phyloP scores from a whole-genome alignment of 768 basidiomycete genomes.

The Jaapia argillacea region DNA sequence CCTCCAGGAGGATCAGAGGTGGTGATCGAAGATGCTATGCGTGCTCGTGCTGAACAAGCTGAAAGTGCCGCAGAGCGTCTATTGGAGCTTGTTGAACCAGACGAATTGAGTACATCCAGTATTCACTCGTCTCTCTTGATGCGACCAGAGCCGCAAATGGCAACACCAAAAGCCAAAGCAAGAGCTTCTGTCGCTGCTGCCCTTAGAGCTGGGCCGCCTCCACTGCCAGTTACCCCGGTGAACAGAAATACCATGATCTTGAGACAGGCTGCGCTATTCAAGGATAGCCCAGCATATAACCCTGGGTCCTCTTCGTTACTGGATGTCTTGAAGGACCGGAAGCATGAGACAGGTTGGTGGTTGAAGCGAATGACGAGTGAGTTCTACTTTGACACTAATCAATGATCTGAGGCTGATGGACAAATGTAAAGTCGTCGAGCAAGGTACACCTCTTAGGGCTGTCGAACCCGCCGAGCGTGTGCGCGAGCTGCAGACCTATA shows the following conservation, averaged over 20 bases:
- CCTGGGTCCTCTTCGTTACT: conserved; percentile 41
- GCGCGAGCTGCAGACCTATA: conserved; percentile 43
- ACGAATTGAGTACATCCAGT: conserved; percentile 48
- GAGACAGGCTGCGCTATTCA: conserved; percentile 69
- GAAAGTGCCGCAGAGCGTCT: conserved; percentile 87
- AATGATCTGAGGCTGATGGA: not conserved
- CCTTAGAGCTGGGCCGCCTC: conserved; percentile 17
- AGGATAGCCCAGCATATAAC: conserved; percentile 66
- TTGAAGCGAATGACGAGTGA: conserved; percentile 61
- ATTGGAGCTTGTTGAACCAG: conserved; percentile 77
- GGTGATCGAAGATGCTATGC: conserved; percentile 74
- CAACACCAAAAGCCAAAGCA: conserved; percentile 30
- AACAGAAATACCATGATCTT: conserved; percentile 48
- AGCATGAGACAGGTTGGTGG: conserved; percentile 80
- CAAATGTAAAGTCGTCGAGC: conserved; percentile 35
- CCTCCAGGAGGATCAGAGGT: conserved; percentile 34
- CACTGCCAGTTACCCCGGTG: conserved; percentile 61
- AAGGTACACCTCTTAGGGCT: conserved; percentile 34
- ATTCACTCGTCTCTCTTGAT: conserved; percentile 47
- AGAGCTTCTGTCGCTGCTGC: conserved; percentile 27
- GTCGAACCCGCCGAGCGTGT: conserved; percentile 27
- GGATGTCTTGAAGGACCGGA: conserved; percentile 57
- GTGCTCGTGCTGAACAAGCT: conserved; percentile 85
- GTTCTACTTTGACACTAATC: conserved; percentile 22
- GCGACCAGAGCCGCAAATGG: conserved; percentile 15